Base-by-base conservation (phyloP, 1,139 yeast species). In the Suhomyces chickasaworum region DNA sequence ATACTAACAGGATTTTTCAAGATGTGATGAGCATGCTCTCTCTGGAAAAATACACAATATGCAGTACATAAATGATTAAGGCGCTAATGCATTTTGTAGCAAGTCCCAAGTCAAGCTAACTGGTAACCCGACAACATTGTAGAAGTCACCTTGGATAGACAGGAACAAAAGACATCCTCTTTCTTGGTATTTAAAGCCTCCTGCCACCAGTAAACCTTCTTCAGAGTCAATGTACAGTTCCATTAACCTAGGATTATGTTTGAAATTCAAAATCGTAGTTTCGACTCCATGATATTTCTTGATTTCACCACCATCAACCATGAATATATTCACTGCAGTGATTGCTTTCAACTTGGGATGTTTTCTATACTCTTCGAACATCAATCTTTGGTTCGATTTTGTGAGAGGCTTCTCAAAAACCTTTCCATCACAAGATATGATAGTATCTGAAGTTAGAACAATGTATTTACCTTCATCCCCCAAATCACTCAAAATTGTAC, bases 51-150 rank as follows among this genome's bases (percentile, higher is more conserved):
- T 25, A 39, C 18, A 25, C 29, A 18, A 41, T 45, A 38, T 48
- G 47, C 51, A 48, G 51, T 42, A 21, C 29, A 27, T 8, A 20
- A 9, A 25, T 15, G n/a, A n/a, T 17, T 23, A 8, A 16, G 18
- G 4, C 4, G 9, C 17, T 10, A 41, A 16, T 7, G 48, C 53
- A 29, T 46, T 37, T 21, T 63, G 67, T 47, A 77, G 60, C 51
- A 79, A 60, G 41, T 64, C 57, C 59, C 78, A 78, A 0, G 93
- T 82, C 29, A 68, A 71, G 46, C 76, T 73, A 20, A 83, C 80
- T 0, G 99, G 98, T 47, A 93, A 68, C 0, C 99, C 99, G 7
- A 93, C 93, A n/a, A 89, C 87, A 60, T 89, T 91, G 64, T 77
- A 84, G 59, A 80, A 89, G 60, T 91, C 98, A 0, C 99, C 99